These are phyloP conservation scores for Aphanomyces stellatus DNA, from an alignment of 352 stramenopile species.

Conservation along the genomic window DNA sequence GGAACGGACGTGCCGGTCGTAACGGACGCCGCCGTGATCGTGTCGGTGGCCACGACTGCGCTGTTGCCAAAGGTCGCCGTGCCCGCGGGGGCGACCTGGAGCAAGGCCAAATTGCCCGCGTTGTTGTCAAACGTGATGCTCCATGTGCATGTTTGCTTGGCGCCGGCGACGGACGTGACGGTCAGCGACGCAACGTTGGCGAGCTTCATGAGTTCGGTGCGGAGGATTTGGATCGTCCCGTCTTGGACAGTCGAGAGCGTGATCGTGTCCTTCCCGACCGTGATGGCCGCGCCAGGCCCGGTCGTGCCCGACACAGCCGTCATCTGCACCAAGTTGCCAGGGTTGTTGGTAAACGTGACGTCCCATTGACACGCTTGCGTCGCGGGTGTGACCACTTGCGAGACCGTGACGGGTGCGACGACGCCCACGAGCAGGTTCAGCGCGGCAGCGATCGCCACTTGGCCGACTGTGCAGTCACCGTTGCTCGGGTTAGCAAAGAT, in stretches of 20 bases:
- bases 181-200: constrained; percentile 85
- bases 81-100: constrained; percentile 35
- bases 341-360: constrained; percentile 84
- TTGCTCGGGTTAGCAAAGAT: constrained; percentile 75
- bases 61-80: constrained; percentile 30
- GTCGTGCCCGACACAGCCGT: constrained; percentile 40
- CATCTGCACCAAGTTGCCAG: constrained; percentile 77
- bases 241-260: constrained; percentile 59
- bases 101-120: constrained; percentile 63
- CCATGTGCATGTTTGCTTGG: constrained; percentile 80
- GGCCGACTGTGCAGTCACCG: constrained; percentile 75
- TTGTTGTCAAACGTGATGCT: constrained; percentile 92
- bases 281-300: constrained; percentile 28
- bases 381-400: constrained; percentile 32
- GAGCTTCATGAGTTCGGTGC: constrained; percentile 89
- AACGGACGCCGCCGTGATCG: constrained; percentile 32
- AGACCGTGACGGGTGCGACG: constrained; percentile 40
- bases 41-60: constrained; percentile 31
- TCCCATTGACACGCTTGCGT: constrained; percentile 77
- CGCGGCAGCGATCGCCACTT: constrained; percentile 36
- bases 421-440: constrained; percentile 38
- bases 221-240: constrained; percentile 89
- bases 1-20: constrained; percentile 40
- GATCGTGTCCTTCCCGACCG: constrained; percentile 77
- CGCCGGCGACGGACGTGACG: constrained; percentile 51